Evolutionary conservation across 495 filamentous ascomycete genomes (phyloP).

Genomic region (Hypoxylon perforatum): DNA sequence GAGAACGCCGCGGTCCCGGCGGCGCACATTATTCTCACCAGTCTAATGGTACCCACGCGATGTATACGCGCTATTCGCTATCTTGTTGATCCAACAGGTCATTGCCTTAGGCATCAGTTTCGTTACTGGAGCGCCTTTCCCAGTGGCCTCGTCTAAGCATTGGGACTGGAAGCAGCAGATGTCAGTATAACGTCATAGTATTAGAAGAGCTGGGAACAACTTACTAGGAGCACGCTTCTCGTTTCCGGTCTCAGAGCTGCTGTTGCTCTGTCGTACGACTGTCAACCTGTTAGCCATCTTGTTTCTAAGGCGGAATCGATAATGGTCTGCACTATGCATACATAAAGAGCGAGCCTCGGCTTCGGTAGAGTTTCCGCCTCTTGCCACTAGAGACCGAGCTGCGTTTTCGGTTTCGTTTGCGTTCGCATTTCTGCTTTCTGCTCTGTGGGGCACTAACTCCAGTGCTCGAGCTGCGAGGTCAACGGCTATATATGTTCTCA

Average conservation of each 20-base stretch:
- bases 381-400: conserved; percentile 12
- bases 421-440: not conserved
- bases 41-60: not conserved
- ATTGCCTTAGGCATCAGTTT: conserved; percentile 13
- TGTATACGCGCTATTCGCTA: not conserved
- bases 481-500: not conserved
- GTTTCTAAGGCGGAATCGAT: not conserved
- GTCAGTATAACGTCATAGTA: not conserved
- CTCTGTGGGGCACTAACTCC: conserved; percentile 9
- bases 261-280: conserved; percentile 9
- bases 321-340: not conserved
- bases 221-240: conserved; percentile 16
- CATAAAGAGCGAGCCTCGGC: conserved; percentile 10
- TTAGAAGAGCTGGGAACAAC: not conserved
- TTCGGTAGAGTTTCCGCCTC: conserved; percentile 7
- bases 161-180: not conserved
- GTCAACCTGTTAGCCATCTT: not conserved
- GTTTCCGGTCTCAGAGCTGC: conserved; percentile 14
- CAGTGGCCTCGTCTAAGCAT: conserved; percentile 9
- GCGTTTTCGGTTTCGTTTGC: conserved; percentile 17
- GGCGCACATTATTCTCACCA: not conserved
- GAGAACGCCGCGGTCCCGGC: conserved; percentile 20
- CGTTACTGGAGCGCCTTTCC: conserved; percentile 8
- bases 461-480: conserved; percentile 24
- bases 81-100: not conserved